Evolutionary conservation across 805 yeast species (phyloP).

Genomic region (Torulaspora delbrueckii): DNA sequence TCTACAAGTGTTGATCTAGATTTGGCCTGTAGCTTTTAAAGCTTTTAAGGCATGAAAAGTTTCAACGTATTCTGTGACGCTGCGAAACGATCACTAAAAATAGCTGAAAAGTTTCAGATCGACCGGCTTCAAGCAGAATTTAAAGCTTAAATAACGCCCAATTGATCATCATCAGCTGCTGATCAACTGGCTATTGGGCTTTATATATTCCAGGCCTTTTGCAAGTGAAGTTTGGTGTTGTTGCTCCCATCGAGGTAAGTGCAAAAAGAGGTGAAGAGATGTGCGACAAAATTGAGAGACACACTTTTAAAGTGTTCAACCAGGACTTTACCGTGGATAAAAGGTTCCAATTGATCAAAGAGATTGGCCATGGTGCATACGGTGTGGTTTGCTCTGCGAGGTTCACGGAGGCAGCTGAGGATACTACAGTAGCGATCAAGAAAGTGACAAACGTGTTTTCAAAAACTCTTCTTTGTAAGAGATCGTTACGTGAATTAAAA

Average conservation of each 20-base stretch:
- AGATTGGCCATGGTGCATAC: slow-evolving; percentile 96
- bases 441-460: slow-evolving; percentile 92
- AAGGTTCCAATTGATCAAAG: slow-evolving; percentile 83
- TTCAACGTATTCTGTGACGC: slow-evolving; percentile 2
- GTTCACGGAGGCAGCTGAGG: slow-evolving; percentile 65
- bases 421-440: slow-evolving; percentile 88
- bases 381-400: slow-evolving; percentile 95
- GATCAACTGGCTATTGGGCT: not conserved
- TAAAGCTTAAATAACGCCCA: not conserved
- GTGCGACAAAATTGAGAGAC: slow-evolving; percentile 38
- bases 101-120: slow-evolving; percentile 8
- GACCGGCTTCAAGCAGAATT: not conserved
- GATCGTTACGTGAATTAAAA: slow-evolving; percentile 88
- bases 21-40: not conserved
- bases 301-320: slow-evolving; percentile 62
- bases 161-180: not conserved
- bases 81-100: slow-evolving; percentile 1
- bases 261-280: slow-evolving; percentile 9
- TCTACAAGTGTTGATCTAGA: not conserved
- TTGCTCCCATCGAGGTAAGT: not conserved
- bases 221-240: too few species aligned
- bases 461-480: slow-evolving; percentile 83
- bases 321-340: slow-evolving; percentile 92
- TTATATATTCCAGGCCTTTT: not conserved
- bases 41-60: not conserved